Evolutionary conservation across 1,139 yeast genomes (phyloP).

Genomic region (Blastobotrys malaysiensis): DNA sequence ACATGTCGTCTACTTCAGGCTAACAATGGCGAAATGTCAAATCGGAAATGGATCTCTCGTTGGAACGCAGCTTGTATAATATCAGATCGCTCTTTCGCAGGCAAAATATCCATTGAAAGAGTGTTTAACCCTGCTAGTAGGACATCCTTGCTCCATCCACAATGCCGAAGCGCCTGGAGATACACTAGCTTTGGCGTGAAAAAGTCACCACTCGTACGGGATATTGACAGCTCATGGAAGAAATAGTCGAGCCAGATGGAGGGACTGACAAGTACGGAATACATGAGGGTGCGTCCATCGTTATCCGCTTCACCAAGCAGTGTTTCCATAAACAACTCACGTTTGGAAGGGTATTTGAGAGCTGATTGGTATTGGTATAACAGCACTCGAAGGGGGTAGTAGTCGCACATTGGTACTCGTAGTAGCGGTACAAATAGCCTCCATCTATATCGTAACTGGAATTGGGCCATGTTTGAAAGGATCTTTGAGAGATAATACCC

Average conservation of each 20-base stretch:
- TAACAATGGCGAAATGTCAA: background rate
- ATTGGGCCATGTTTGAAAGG: background rate
- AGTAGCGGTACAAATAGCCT: background rate
- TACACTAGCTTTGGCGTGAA: background rate
- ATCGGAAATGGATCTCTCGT: background rate
- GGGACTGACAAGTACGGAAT: background rate
- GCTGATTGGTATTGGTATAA: background rate
- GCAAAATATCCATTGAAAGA: background rate
- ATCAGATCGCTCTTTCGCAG: background rate
- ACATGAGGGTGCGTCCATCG: background rate
- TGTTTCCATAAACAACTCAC: background rate
- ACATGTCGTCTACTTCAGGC: background rate
- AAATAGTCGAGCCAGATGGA: background rate
- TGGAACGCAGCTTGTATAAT: background rate
- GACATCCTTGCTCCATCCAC: background rate
- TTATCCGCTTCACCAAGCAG: background rate
- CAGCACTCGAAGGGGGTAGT: background rate
- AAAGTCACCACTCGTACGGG: background rate
- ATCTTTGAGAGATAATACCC: background rate
- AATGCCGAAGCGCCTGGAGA: background rate
- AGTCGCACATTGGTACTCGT: background rate
- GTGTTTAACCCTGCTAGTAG: background rate
- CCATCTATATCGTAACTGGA: background rate
- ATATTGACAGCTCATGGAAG: background rate
- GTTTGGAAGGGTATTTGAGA: background rate